A percentile compares a stretch with the other conserved stretches of the same genome.
phyloP scores from a whole-genome alignment of 345 rosid genomes.

The Ceriops tagal region DNA sequence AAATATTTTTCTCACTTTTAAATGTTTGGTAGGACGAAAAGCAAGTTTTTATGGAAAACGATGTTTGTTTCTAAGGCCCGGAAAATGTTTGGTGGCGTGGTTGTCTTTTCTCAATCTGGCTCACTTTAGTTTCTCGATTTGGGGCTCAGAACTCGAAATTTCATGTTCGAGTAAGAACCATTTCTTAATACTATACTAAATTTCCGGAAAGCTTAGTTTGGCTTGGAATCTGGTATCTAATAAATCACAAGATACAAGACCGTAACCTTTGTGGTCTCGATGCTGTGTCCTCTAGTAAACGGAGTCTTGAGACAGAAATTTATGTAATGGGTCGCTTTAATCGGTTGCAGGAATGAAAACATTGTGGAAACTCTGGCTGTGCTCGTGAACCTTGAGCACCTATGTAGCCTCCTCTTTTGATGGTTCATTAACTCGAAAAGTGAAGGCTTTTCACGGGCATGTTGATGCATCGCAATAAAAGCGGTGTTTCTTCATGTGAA shows the following conservation, averaged over 20 bases:
- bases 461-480: conserved; percentile 14
- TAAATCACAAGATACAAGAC: neutral
- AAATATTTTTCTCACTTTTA: too few relatives aligned
- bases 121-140: too few relatives aligned
- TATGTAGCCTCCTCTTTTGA: conserved; percentile 12
- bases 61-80: too few relatives aligned
- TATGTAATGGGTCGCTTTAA: neutral
- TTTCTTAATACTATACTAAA: too few relatives aligned
- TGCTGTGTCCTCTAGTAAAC: neutral
- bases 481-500: conserved; percentile 16
- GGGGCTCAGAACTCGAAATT: too few relatives aligned
- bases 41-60: too few relatives aligned
- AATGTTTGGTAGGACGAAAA: too few relatives aligned
- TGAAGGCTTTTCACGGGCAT: conserved; percentile 17
- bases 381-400: conserved; percentile 14
- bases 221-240: too few relatives aligned
- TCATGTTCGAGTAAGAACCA: too few relatives aligned
- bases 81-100: too few relatives aligned
- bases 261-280: neutral
- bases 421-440: conserved; percentile 20
- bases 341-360: neutral
- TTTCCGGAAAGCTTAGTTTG: too few relatives aligned
- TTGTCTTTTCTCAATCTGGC: too few relatives aligned
- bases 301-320: neutral
- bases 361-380: neutral